Evolutionary conservation across 2,329 filamentous ascomycete species (phyloP), one percentile per base, ranked within the genome.

Genomic region (Leptographium galeiforme): DNA sequence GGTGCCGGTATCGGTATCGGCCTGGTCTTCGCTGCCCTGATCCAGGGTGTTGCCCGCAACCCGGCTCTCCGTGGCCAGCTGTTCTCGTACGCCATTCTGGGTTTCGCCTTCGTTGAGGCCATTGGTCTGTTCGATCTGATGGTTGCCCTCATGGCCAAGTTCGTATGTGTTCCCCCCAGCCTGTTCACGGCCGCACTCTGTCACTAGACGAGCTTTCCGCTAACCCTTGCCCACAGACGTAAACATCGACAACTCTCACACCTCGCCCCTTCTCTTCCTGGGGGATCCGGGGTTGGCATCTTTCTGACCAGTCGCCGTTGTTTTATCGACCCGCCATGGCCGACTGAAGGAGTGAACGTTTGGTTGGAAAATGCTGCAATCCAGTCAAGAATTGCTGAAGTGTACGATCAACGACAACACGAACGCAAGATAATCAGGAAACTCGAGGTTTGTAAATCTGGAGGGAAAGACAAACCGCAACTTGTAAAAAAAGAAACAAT

Each of bases 1-100:
- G 85, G 85, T 85, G 85, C 87, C 70, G 86, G 87, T 89, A 88
- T 93, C 73, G 88, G 88, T 87, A 94, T 93, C 75, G 88, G 88
- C 80, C 83, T 91, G 70, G 88, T 94, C 70, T 94, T 94, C 82
- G 87, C 85, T 70, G 84, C 87, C 68, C 87, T 94, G 71, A 80
- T 94, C 70, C 84, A 87, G 75, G 83, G 83, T 77, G 87, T 93
- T 72, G 87, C 88, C 78, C 87, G 88, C 78, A 95, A 95, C 87
- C 88, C 88, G 69, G 86, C 85, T 70, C 87, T 94, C 77, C 85
- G 87, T 78, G 88, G 87, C 72, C 89, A 94, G 82, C 87, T 95
- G 69, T 95, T 81, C 75, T 73, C 74, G 60, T 81, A 81, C 71
- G 78, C 78, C 71, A 77, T 81, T 71, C 68, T 81, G 64, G 78